Conservation (phyloP, 2,329 filamentous ascomycete species). For the Penicillium hordei region DNA sequence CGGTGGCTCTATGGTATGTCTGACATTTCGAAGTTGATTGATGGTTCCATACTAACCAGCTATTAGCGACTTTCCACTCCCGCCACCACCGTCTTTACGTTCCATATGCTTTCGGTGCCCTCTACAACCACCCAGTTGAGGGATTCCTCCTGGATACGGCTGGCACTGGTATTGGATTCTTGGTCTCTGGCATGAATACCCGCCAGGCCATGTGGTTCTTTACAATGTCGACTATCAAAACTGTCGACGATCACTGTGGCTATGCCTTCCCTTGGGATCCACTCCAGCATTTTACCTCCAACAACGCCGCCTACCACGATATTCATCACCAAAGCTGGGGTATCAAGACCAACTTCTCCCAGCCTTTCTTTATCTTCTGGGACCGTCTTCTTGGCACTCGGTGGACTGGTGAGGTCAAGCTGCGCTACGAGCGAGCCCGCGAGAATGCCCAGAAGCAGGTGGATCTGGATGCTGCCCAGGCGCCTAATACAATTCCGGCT, state of each 20-base stretch:
- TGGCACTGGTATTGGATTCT: constrained; percentile 80
- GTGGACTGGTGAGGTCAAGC: constrained; percentile 69
- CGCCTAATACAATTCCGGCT: constrained; percentile 25
- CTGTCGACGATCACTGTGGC: constrained; percentile 95
- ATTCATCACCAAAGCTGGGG: constrained; percentile 99
- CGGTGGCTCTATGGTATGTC: constrained; percentile 90
- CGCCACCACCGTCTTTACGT: constrained; percentile 96
- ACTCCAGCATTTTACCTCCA: constrained; percentile 84
- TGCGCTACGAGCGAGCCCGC: constrained; percentile 59
- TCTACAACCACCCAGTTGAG: constrained; percentile 96
- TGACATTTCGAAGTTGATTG: background rate
- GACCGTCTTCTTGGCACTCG: constrained; percentile 78
- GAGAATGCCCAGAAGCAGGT: constrained; percentile 58
- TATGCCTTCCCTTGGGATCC: constrained; percentile 96
- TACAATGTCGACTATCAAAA: constrained; percentile 86
- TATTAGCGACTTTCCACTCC: constrained; percentile 79
- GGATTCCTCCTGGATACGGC: constrained; percentile 91
- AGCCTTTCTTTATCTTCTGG: constrained; percentile 83
- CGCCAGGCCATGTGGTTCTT: constrained; percentile 90
- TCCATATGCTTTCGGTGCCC: constrained; percentile 91
- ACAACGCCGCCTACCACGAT: constrained; percentile 96
- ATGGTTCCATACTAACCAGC: constrained; percentile 13
- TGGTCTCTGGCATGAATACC: constrained; percentile 76
- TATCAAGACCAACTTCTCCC: constrained; percentile 68
- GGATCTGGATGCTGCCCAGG: constrained; percentile 47